These are phyloP conservation scores for Colletotrichum simmondsii DNA, from an alignment of 2,329 filamentous ascomycete species.

Conservation along the genomic window DNA sequence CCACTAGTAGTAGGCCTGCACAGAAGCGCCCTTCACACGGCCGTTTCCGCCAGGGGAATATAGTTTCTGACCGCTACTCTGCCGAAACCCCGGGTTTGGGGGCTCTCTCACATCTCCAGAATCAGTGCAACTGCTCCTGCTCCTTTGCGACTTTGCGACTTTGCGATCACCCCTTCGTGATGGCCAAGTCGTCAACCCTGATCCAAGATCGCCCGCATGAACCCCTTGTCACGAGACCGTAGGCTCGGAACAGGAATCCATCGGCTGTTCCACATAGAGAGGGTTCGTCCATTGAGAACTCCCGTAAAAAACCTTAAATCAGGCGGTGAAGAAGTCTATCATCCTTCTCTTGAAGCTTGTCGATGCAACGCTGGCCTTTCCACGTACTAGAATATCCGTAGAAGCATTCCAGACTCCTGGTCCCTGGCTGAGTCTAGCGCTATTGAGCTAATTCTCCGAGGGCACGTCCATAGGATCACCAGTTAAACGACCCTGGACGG, in stretches of 20 bases:
- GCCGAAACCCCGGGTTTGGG: not conserved
- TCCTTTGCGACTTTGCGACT: not conserved
- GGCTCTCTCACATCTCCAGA: not conserved
- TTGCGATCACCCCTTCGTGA: not conserved
- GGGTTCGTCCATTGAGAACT: not conserved
- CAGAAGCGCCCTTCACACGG: not conserved
- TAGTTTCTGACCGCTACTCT: conserved; percentile 10
- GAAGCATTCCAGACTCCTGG: not conserved
- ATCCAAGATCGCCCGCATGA: conserved; percentile 8
- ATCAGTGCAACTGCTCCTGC: not conserved
- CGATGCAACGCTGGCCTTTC: not conserved
- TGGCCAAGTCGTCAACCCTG: not conserved
- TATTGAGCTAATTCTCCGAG: conserved; percentile 28
- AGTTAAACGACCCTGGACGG: not conserved
- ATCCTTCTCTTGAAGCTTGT: not conserved
- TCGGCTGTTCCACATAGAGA: not conserved
- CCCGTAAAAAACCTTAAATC: not conserved
- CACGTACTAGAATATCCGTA: not conserved
- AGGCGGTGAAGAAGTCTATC: not conserved
- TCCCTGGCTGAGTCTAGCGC: conserved; percentile 17
- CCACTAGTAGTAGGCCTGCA: not conserved
- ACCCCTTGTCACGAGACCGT: conserved; percentile 4
- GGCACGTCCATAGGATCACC: not conserved
- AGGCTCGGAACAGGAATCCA: not conserved
- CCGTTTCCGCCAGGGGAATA: not conserved